Evolutionary conservation across 345 rosid genomes (phyloP).

Genomic region (Lumnitzera racemosa): DNA sequence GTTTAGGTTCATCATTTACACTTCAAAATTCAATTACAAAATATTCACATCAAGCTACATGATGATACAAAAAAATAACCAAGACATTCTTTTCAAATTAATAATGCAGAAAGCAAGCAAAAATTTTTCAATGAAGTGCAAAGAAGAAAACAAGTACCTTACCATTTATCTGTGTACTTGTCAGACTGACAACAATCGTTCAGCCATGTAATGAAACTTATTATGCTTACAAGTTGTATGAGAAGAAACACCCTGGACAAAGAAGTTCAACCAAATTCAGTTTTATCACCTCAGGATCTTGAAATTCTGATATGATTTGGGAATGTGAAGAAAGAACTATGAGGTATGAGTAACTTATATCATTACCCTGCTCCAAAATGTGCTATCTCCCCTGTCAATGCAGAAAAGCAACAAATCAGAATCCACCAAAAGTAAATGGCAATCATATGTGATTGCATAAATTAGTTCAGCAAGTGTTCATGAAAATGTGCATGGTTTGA

Average conservation of each 20-base stretch:
- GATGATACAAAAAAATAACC: too few relatives aligned
- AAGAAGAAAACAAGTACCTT: conserved; percentile 8
- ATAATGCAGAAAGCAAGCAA: too few relatives aligned
- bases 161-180: conserved; percentile 69
- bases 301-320: not conserved
- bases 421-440: not conserved
- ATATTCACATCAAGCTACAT: too few relatives aligned
- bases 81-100: too few relatives aligned
- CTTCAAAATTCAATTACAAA: too few relatives aligned
- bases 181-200: conserved; percentile 62
- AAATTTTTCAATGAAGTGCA: too few relatives aligned
- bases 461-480: too few relatives aligned
- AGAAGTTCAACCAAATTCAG: conserved; percentile 4
- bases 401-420: not conserved
- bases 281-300: too few relatives aligned
- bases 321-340: conserved; percentile 2
- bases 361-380: conserved; percentile 98
- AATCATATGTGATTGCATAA: too few relatives aligned
- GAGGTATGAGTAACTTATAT: conserved; percentile 1
- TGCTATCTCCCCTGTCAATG: conserved; percentile 75
- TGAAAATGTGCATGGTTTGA: too few relatives aligned
- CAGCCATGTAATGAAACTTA: conserved; percentile 88
- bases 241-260: conserved; percentile 80
- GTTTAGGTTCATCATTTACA: too few relatives aligned
- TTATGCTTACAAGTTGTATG: conserved; percentile 81